These are phyloP conservation scores for Argentina anserina DNA, from an alignment of 306 rosid genomes.

Conservation along the genomic window DNA sequence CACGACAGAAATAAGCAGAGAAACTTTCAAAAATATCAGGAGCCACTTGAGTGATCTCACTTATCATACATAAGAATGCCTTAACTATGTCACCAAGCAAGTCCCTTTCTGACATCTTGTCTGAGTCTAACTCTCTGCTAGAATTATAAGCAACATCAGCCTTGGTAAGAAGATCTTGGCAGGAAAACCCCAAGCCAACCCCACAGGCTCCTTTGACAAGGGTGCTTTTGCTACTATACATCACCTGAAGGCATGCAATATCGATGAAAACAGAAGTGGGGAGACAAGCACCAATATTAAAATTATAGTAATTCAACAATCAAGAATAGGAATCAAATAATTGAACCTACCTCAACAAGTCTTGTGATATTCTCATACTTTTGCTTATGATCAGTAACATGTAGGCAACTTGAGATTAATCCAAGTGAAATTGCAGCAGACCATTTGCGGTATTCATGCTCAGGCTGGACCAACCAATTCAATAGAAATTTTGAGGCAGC, in stretches of 20 bases:
- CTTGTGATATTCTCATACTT: slow-evolving; percentile 71
- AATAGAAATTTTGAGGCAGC: slow-evolving; percentile 86
- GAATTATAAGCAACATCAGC: slow-evolving; percentile 52
- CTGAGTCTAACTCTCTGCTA: slow-evolving; percentile 38
- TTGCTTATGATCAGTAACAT: slow-evolving; percentile 84
- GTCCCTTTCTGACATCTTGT: slow-evolving; percentile 51
- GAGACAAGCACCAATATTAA: neutral
- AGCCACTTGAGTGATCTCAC: slow-evolving; percentile 52
- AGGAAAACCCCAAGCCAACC: slow-evolving; percentile 84
- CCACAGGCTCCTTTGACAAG: slow-evolving; percentile 97
- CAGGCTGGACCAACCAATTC: slow-evolving; percentile 86
- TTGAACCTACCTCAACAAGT: slow-evolving; percentile 67
- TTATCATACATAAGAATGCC: slow-evolving; percentile 48
- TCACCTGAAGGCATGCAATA: slow-evolving; percentile 52
- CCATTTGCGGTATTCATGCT: slow-evolving; percentile 90
- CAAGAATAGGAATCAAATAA: slow-evolving; percentile 17
- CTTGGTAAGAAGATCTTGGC: slow-evolving; percentile 84
- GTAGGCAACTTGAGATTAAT: slow-evolving; percentile 80
- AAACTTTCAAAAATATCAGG: slow-evolving; percentile 58
- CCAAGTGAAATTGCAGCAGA: slow-evolving; percentile 95
- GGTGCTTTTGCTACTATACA: slow-evolving; percentile 62
- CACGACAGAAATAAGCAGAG: slow-evolving; percentile 45
- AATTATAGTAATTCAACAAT: neutral
- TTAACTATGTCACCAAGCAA: slow-evolving; percentile 56
- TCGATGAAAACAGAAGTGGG: slow-evolving; percentile 15